Evolutionary conservation across 1,139 yeast genomes (phyloP).

Genomic region (Lodderomyces pseudojiufengensis): DNA sequence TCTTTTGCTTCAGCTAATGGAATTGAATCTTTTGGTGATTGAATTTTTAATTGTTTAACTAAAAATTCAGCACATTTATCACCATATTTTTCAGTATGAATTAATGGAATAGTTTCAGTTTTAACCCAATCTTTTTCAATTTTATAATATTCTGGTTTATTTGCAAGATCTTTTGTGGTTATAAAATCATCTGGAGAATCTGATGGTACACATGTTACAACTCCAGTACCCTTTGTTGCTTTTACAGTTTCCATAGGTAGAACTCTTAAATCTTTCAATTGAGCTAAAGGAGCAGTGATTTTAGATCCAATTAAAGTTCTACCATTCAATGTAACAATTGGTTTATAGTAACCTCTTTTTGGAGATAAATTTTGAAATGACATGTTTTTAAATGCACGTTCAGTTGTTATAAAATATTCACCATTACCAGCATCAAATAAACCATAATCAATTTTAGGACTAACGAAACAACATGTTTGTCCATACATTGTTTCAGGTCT

Average conservation of each 20-base stretch:
- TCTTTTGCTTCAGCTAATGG: constrained; percentile 92
- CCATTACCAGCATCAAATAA: constrained; percentile 81
- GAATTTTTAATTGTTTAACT: constrained; percentile 84
- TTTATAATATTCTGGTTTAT: constrained; percentile 88
- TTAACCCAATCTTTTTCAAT: constrained; percentile 87
- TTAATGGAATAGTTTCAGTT: constrained; percentile 67
- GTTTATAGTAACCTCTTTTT: constrained; percentile 69
- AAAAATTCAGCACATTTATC: constrained; percentile 81
- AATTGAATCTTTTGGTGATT: constrained; percentile 88
- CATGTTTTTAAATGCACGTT: constrained; percentile 98
- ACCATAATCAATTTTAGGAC: constrained; percentile 92
- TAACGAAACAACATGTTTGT: constrained; percentile 96
- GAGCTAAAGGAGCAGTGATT: constrained; percentile 82
- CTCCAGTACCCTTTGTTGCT: constrained; percentile 97
- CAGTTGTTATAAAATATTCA: constrained; percentile 80
- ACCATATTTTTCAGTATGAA: constrained; percentile 83
- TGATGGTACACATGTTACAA: constrained; percentile 96
- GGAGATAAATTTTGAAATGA: constrained; percentile 92
- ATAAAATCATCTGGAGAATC: constrained; percentile 97
- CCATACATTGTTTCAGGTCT: constrained; percentile 99
- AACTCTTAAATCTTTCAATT: constrained; percentile 67
- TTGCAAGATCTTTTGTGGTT: constrained; percentile 76
- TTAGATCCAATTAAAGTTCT: constrained; percentile 76
- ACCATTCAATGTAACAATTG: constrained; percentile 65
- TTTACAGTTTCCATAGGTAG: constrained; percentile 97